Conservation (phyloP, 1,139 yeast species). For the Suhomyces wounanorum region DNA sequence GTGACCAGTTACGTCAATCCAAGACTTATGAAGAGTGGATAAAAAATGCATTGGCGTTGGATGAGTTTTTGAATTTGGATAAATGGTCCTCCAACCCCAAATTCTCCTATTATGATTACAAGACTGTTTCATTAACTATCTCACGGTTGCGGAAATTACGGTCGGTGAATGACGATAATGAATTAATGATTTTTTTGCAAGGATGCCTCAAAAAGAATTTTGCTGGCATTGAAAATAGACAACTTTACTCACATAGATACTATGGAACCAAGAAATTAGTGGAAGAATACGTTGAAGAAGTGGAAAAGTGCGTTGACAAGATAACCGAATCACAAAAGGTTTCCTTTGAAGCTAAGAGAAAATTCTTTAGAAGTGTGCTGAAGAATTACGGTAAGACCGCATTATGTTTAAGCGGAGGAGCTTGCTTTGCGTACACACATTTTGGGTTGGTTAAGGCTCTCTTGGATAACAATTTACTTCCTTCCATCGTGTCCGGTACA, state of each 20-base stretch:
- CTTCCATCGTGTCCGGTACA: constrained; percentile 73
- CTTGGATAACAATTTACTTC: constrained; percentile 64
- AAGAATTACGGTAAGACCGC: constrained; percentile 76
- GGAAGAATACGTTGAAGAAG: constrained; percentile 55
- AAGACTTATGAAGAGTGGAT: constrained; percentile 63
- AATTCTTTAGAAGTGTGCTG: constrained; percentile 59
- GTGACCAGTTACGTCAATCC: constrained; percentile 53
- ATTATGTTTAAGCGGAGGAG: constrained; percentile 77
- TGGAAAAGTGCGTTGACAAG: constrained; percentile 48
- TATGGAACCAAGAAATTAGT: constrained; percentile 72
- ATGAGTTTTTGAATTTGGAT: constrained; percentile 57
- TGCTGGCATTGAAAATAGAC: constrained; percentile 77
- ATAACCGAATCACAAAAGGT: constrained; percentile 44
- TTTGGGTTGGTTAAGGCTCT: constrained; percentile 76
- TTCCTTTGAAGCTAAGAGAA: constrained; percentile 42
- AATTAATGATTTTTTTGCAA: constrained; percentile 58
- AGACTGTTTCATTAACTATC: constrained; percentile 55
- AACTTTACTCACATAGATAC: constrained; percentile 71
- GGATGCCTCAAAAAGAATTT: constrained; percentile 72
- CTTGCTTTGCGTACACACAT: constrained; percentile 75
- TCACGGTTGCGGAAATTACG: constrained; percentile 44
- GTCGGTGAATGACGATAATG: constrained; percentile 37
- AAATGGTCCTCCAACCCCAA: constrained; percentile 65
- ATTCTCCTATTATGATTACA: constrained; percentile 70
- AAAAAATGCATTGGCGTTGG: constrained; percentile 57